phyloP scores from a whole-genome alignment of 2,329 filamentous ascomycete species.

The Penicillium frequentans region DNA sequence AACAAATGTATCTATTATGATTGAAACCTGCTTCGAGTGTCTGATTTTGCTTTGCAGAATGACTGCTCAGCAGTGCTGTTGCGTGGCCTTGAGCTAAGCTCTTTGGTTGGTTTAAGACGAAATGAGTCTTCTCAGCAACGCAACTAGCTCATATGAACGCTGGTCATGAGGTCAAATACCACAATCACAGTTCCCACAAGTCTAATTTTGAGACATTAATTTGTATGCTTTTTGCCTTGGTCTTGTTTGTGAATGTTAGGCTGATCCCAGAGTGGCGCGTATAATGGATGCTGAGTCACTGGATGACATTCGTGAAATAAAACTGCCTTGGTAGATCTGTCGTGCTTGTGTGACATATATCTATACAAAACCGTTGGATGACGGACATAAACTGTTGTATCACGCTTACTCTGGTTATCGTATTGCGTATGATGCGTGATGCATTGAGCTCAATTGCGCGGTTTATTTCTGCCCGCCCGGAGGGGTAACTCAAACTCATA shows the following conservation, averaged over 20 bases:
- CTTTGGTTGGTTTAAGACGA: no score
- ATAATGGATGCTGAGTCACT: background rate
- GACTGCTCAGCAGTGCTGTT: no score
- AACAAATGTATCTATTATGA: no score
- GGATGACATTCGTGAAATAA: background rate
- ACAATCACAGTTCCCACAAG: no score
- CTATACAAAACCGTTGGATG: background rate
- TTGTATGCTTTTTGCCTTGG: background rate
- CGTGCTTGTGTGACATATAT: background rate
- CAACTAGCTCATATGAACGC: no score
- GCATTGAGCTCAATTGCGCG: background rate
- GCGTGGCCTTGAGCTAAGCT: no score
- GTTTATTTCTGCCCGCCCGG: background rate
- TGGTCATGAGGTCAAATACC: no score
- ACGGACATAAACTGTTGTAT: background rate
- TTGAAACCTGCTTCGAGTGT: accelerated
- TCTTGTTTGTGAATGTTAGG: background rate
- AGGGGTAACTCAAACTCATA: background rate
- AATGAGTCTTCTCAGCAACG: no score
- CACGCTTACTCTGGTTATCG: background rate
- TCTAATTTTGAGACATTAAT: accelerated
- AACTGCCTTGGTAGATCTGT: background rate
- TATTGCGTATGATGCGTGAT: background rate
- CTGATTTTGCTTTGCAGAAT: no score
- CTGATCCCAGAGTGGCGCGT: background rate